A percentile compares a stretch with the other conserved stretches of the same genome.
Evolutionary conservation across 805 yeast genomes (phyloP).

Genomic region (Ogataea degrootiae): DNA sequence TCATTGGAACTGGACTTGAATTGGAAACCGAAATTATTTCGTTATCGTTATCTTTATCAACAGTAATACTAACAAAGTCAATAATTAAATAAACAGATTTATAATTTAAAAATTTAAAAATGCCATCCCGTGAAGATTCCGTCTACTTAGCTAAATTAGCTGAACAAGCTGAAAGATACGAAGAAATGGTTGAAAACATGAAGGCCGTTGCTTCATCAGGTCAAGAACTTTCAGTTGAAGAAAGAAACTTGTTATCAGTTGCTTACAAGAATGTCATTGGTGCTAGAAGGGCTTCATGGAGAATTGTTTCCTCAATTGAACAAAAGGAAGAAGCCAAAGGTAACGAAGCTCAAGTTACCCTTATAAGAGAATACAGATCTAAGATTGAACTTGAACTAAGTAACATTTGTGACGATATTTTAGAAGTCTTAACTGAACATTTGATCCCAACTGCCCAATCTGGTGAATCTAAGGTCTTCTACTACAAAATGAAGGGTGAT

Average conservation of each 20-base stretch:
- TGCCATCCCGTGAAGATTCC: slow-evolving; percentile 95
- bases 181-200: slow-evolving; percentile 99
- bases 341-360: slow-evolving; percentile 80
- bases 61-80: not conserved
- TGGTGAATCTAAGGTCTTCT: slow-evolving; percentile 97
- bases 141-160: slow-evolving; percentile 97
- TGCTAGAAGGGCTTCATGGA: slow-evolving; percentile 99
- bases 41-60: too few relatives aligned
- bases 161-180: slow-evolving; percentile 99
- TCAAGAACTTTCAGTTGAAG: slow-evolving; percentile 94
- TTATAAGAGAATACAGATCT: slow-evolving; percentile 90
- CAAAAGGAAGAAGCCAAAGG: slow-evolving; percentile 98
- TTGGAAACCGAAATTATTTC: too few relatives aligned
- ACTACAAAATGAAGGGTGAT: slow-evolving; percentile 99
- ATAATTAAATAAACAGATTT: not conserved
- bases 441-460: slow-evolving; percentile 91
- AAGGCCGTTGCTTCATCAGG: slow-evolving; percentile 95
- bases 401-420: slow-evolving; percentile 90
- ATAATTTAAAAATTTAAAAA: slow-evolving; percentile 23
- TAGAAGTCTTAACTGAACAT: slow-evolving; percentile 81
- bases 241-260: slow-evolving; percentile 93
- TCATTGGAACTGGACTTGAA: too few relatives aligned
- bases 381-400: slow-evolving; percentile 91
- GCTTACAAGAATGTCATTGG: slow-evolving; percentile 99
- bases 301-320: slow-evolving; percentile 96